phyloP scores from a whole-genome alignment of 176 grass and related monocot genomes.

The Dactylis glomerata region DNA sequence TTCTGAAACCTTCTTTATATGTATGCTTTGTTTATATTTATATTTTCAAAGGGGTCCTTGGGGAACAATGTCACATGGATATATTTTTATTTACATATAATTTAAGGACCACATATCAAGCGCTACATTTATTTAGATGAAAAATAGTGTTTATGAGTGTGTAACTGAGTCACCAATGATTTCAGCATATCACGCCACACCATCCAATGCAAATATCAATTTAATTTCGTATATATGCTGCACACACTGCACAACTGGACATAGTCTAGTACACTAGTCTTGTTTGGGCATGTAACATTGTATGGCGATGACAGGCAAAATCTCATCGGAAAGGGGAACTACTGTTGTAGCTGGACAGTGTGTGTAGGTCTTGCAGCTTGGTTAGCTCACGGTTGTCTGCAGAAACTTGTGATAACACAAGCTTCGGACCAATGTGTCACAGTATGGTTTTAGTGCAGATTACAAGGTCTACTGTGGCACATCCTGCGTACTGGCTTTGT shows the following conservation, averaged over 20 bases:
- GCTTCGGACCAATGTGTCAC: constrained; percentile 33
- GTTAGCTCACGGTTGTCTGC: neutral
- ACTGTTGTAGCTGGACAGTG: constrained; percentile 3
- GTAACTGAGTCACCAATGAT: neutral
- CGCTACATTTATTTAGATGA: neutral
- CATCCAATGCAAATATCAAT: neutral
- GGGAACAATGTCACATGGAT: neutral
- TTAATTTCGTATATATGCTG: neutral
- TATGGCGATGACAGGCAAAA: constrained; percentile 15
- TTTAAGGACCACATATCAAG: neutral
- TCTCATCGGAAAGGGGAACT: constrained; percentile 32
- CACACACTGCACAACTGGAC: too few relatives aligned
- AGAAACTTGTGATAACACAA: constrained; percentile 9
- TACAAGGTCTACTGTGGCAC: neutral
- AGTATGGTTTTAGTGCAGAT: neutral
- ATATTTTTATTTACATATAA: neutral
- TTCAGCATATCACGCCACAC: neutral
- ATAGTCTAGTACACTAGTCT: neutral
- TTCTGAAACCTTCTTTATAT: neutral
- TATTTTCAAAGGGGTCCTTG: neutral
- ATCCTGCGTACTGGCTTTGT: neutral
- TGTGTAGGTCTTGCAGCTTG: neutral
- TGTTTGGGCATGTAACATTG: neutral
- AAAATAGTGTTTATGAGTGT: neutral
- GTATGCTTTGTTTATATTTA: neutral